Percentiles rank a stretch among this genome's conserved stretches.
phyloP scores from a whole-genome alignment of 805 yeast genomes.

The Candida manassasensis region DNA sequence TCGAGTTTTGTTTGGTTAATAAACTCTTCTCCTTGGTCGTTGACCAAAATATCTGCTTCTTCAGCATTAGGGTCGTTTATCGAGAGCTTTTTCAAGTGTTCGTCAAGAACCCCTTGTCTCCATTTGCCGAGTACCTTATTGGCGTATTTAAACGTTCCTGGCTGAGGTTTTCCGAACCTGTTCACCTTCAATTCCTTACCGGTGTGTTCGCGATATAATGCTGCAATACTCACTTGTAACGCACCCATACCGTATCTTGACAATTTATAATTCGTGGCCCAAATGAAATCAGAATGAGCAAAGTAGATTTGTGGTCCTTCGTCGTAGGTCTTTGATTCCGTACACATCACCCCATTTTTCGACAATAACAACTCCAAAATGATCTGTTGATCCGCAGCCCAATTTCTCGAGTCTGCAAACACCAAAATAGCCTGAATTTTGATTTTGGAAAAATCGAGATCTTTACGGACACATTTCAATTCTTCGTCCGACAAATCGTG shows the following conservation, averaged over 20 bases:
- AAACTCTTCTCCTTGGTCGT: conserved; percentile 41
- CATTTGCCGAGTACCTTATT: conserved; percentile 70
- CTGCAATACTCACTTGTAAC: conserved; percentile 80
- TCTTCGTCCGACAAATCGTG: conserved; percentile 76
- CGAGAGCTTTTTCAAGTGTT: conserved; percentile 56
- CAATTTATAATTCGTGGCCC: conserved; percentile 84
- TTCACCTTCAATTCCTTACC: conserved; percentile 76
- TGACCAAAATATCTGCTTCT: conserved; percentile 39
- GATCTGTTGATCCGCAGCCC: conserved; percentile 93
- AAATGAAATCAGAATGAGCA: conserved; percentile 88
- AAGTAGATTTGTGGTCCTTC: conserved; percentile 82
- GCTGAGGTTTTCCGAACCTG: conserved; percentile 86
- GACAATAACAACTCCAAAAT: conserved; percentile 76
- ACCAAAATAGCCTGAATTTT: conserved; percentile 78
- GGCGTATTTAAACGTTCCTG: conserved; percentile 81
- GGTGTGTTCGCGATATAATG: conserved; percentile 78
- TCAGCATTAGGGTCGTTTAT: conserved; percentile 40
- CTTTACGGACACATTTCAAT: conserved; percentile 40
- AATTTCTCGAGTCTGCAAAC: conserved; percentile 86
- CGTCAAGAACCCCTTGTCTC: conserved; percentile 75
- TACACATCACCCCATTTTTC: conserved; percentile 80
- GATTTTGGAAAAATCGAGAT: conserved; percentile 61
- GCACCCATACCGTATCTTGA: conserved; percentile 95
- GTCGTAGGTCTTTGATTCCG: conserved; percentile 60
- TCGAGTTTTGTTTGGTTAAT: conserved; percentile 41